Evolutionary conservation across 331 rosid species (phyloP), one percentile per base, ranked within the genome.

Genomic region (Telfairia occidentalis): DNA sequence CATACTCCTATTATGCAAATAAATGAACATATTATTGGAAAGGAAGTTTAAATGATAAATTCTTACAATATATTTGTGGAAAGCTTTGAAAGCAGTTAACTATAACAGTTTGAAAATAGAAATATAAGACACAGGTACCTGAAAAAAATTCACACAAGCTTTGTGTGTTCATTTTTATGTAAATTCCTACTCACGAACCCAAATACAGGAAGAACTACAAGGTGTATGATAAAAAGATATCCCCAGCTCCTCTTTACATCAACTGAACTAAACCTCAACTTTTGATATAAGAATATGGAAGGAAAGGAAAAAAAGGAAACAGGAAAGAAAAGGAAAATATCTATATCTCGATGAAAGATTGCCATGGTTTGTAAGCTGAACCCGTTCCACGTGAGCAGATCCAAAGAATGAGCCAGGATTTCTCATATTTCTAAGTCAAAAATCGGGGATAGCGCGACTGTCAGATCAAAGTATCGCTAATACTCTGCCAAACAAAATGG

Each of bases 161-260:
- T 28, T 71, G 76, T 48, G 76, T 23, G 76, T 71, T 48, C 60
- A 71, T 48, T 29, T 71, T 29, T 29, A 29, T 71, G 76, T 71
- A 71, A 71, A 71, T 48, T 71, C 42, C 60, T 71, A 71, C 29
- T 9, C 13, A 9, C 7, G 75, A 71, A 46, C 43, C 59, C 52
- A 74, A 82, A 79, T 60, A 78, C 81, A 79, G 43, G 82, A 81
- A 81, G 35, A 80, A 75, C 86, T 84, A 80, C 74, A 77, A 49
- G 81, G 55, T 75, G 24, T 30, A 10, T 34, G 48, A 65, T 65
- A 21, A 57, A 57, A 48, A 71, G 75, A 46, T 72, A 82, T 82
- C 82, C 76, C 74, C 88, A 77, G 80, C 86, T 79, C 87, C 80
- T 80, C 87, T 89, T 86, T 84, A 93, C 96, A 89, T 82, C 82